Conservation (phyloP, 805 yeast genomes). For the Saccharomycopsis fodiens region DNA sequence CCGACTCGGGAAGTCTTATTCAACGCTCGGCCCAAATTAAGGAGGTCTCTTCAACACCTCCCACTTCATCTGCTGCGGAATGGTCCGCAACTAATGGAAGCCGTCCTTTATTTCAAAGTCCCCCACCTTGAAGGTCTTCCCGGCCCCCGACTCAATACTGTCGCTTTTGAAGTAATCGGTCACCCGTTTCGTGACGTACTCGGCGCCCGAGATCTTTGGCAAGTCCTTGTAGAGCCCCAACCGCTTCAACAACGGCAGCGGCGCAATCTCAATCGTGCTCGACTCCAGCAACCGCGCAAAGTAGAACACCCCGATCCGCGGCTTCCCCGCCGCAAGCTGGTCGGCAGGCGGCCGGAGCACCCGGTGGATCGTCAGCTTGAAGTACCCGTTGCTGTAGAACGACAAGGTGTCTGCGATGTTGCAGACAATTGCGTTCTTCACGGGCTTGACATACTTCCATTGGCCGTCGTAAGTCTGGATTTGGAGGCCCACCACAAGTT, state of each 20-base stretch:
- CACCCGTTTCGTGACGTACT: constrained; percentile 28
- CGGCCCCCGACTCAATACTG: constrained; percentile 23
- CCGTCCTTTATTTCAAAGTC: constrained; percentile 28
- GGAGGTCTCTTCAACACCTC: too few relatives aligned
- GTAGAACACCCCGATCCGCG: constrained; percentile 31
- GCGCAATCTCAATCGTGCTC: constrained; percentile 27
- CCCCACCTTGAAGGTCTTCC: constrained; percentile 27
- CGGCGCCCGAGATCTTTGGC: constrained; percentile 27
- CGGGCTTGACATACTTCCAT: constrained; percentile 32
- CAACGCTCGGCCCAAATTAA: too few relatives aligned
- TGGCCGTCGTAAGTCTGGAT: constrained; percentile 28
- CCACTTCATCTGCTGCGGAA: too few relatives aligned
- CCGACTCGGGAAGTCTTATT: too few relatives aligned
- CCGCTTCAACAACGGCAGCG: constrained; percentile 29
- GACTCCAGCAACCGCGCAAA: constrained; percentile 31
- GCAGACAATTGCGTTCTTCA: constrained; percentile 28
- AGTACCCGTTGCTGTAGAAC: constrained; percentile 32
- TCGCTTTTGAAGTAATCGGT: constrained; percentile 27
- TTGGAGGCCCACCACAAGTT: constrained; percentile 32
- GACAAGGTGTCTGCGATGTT: constrained; percentile 32
- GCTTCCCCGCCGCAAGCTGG: constrained; percentile 22
- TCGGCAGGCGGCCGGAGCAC: constrained; percentile 32
- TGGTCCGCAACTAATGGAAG: too few relatives aligned
- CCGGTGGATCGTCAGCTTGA: constrained; percentile 31
- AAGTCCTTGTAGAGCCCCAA: constrained; percentile 27